Base-by-base conservation (phyloP, 2,329 filamentous ascomycete genomes). In the Dothideomycetes sp. region DNA sequence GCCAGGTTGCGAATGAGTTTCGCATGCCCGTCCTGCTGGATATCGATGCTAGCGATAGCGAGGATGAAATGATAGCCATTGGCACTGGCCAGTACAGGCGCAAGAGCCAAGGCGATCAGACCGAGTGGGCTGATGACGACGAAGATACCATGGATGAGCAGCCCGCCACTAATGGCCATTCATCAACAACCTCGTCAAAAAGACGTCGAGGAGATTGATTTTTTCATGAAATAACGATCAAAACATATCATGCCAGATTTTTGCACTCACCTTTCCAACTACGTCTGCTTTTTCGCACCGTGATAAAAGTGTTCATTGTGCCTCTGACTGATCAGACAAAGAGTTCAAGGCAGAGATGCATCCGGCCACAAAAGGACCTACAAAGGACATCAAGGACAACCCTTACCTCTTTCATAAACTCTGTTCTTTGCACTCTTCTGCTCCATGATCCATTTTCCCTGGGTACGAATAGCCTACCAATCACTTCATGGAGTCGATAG, bases 1-100 rank as follows among this genome's bases (percentile, higher is more conserved):
- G 71, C 68, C 54, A 59, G 44, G 47, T 57, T n/a, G 52, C 54
- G 35, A 48, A 56, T 24, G 58, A 60, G 37, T 96, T 95, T 57
- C 74, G 77, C 42, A 93, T 98, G 81, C 93, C 91, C 0, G 84
- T 98, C 3, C 63, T 95, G n/a, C 76, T 94, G 47, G 85, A 94
- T 55, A 75, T 96, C 34, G 86, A 87, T 35, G 87, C 94, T 52
- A 94, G 85, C 51, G 91, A 96, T 55, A 94, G 85, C 55, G 91
- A 95, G 55, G 91, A 98, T 52, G 93, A 98, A 55, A 72, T 80
- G 36, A 64, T 81, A 27, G 70, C 74, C 27, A 68, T 80, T 38
- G 77, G 77, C 0, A 72, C 75, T 1, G 89, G 89, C 9, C 94
- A 91, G 34, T 89, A 94, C 72, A 74, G 89, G 48, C 75, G 87